Evolutionary conservation across 352 stramenopile genomes (phyloP).

Genomic region (Globisporangium recalcitrans): DNA sequence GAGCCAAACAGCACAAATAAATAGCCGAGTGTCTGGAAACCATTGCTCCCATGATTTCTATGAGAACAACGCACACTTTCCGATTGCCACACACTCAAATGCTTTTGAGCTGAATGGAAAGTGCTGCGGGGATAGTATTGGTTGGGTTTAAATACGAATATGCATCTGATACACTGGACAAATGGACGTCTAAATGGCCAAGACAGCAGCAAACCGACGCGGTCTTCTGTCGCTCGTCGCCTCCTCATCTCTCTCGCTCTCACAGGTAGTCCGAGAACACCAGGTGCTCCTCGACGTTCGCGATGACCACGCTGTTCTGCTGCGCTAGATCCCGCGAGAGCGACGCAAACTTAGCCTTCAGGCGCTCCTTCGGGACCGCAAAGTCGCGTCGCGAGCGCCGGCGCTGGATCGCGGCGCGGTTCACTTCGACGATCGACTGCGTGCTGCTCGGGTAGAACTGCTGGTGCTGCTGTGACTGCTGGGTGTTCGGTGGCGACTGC

Average conservation of each 20-base stretch:
- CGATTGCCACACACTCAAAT: neutral
- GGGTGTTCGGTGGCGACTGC: neutral
- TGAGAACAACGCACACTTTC: neutral
- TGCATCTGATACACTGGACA: neutral
- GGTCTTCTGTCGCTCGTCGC: neutral
- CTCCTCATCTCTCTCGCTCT: neutral
- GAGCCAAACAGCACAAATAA: neutral
- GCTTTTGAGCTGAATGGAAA: too few species aligned
- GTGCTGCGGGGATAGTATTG: neutral
- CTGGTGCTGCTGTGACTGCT: conserved; percentile 2
- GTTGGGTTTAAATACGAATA: neutral
- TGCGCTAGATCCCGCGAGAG: conserved; percentile 55
- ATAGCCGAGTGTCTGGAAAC: neutral
- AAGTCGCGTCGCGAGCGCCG: conserved; percentile 49
- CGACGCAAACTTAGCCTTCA: conserved; percentile 63
- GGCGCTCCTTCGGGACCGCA: conserved; percentile 55
- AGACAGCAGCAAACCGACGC: too few species aligned
- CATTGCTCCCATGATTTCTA: neutral
- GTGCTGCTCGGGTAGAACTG: conserved; percentile 16
- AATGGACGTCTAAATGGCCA: neutral
- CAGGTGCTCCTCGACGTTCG: conserved; percentile 57
- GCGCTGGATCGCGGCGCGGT: conserved; percentile 35
- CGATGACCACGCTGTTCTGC: conserved; percentile 33
- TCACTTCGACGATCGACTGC: conserved; percentile 53
- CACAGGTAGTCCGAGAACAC: conserved; percentile 74